Evolutionary conservation across 106 monocot species (phyloP), one percentile per base, ranked within the genome.

Genomic region (Acorus calamus): DNA sequence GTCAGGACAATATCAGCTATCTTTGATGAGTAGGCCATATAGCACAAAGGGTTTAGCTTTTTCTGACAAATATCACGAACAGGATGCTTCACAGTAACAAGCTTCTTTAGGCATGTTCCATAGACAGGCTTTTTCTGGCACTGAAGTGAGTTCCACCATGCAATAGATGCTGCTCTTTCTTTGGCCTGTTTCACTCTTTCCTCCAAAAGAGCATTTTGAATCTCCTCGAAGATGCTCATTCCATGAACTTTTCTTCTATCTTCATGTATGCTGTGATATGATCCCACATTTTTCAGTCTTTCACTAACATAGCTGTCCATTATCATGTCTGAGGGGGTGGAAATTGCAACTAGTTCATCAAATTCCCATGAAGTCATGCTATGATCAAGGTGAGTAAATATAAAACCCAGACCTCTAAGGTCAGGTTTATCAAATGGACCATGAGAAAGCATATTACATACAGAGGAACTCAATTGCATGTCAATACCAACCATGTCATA

Each of bases 61-160:
- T 81, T 67, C 61, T 83, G 73, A 64, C 70, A 73, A 77, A 98
- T 75, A 76, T 88, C 68, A 63, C 28, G 68, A 63, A 86, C 80
- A 42, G 87, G 85, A 81, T 88, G 82, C 42, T 79, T 88, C 67
- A 98, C 10, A 4, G 80, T 81, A 51, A 98, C 70, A 71, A 98
- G 78, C 50, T 81, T 73, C 61, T 76, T 78, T 11, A 98, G 65
- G 69, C 92, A 74, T 51, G 80, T 81, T 51, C 98, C 98, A 77
- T 92, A 98, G 7, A 92, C 42, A 56, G 92, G 88, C 67, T 78
- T 87, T 73, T 88, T 87, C 58, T 77, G 69, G 59, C 92, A 92
- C 8, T 55, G 56, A 13, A 98, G 52, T 59, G 82, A 78, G 73
- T 92, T 98, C 98, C 98, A 98, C 98, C 98, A 98, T 65, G 78